Evolutionary conservation across 805 yeast species (phyloP).

Genomic region (Diddensiella caesifluorescens): DNA sequence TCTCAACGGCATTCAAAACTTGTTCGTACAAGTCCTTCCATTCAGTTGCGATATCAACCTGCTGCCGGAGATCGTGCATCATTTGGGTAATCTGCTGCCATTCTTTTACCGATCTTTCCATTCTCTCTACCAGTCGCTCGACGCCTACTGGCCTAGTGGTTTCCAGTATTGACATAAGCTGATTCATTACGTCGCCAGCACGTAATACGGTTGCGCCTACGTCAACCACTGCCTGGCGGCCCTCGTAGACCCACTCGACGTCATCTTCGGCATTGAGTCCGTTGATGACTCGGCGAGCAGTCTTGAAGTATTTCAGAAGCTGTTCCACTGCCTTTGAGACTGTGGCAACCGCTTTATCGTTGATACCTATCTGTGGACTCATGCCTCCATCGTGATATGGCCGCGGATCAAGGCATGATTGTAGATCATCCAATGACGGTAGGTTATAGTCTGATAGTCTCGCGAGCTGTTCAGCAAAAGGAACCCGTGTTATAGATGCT

Average conservation of each 20-base stretch:
- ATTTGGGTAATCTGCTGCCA: slow-evolving; percentile 21
- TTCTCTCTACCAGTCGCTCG: slow-evolving; percentile 15
- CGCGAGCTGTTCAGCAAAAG: slow-evolving; percentile 16
- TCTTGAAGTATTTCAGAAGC: slow-evolving; percentile 17
- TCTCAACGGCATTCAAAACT: slow-evolving; percentile 22
- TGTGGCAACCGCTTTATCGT: not conserved
- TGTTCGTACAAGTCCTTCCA: slow-evolving; percentile 27
- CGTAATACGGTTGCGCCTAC: slow-evolving; percentile 17
- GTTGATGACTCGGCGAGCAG: slow-evolving; percentile 15
- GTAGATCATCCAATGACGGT: slow-evolving; percentile 4
- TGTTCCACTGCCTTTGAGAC: slow-evolving; percentile 16
- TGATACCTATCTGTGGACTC: not conserved
- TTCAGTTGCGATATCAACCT: slow-evolving; percentile 25
- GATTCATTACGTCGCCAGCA: slow-evolving; percentile 22
- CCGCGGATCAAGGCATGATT: not conserved
- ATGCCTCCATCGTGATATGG: not conserved
- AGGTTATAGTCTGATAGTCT: slow-evolving; percentile 8
- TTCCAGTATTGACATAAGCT: slow-evolving; percentile 22
- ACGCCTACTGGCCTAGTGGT: slow-evolving; percentile 5
- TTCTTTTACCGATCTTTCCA: slow-evolving; percentile 18
- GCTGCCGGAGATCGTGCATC: slow-evolving; percentile 15
- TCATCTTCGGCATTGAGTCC: slow-evolving; percentile 23
- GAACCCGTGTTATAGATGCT: slow-evolving; percentile 10
- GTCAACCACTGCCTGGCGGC: slow-evolving; percentile 19
- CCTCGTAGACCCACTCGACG: slow-evolving; percentile 26